Percentiles rank a stretch among this genome's conserved stretches.
Conservation (phyloP, 768 basidiomycete genomes). For the Termitomyces sp. region DNA sequence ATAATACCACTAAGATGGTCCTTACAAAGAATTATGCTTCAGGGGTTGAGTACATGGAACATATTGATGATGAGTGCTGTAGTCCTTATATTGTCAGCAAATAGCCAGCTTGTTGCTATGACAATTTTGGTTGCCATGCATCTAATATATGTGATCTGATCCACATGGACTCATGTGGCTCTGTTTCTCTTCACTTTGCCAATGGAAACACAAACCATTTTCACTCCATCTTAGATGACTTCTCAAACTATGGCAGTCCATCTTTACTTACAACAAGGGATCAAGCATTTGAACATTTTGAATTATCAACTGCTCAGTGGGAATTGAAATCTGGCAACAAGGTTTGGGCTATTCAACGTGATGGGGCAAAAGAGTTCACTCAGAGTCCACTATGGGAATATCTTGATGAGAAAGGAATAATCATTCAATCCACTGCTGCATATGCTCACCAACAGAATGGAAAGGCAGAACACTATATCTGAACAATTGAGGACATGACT, state of each 20-base stretch:
- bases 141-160: neutral
- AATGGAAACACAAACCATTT: conserved; percentile 6
- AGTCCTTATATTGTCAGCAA: conserved; percentile 20
- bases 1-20: conserved; percentile 11
- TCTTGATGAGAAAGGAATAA: conserved; percentile 12
- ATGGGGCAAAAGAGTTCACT: conserved; percentile 16
- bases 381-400: neutral
- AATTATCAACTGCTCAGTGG: neutral
- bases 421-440: conserved; percentile 16
- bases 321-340: conserved; percentile 2
- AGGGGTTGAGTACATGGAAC: neutral
- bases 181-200: conserved; percentile 14
- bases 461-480: conserved; percentile 22
- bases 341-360: conserved; percentile 10
- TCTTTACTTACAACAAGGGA: neutral
- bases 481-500: conserved; percentile 18
- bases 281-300: conserved; percentile 2
- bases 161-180: conserved; percentile 7
- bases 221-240: conserved; percentile 14
- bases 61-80: neutral
- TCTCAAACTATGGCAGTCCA: conserved; percentile 13
- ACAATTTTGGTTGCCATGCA: too few species aligned
- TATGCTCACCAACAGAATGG: conserved; percentile 30
- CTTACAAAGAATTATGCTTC: conserved; percentile 4
- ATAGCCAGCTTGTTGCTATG: neutral